Evolutionary conservation across 1,284 basidiomycete species (phyloP), one percentile per base, ranked within the genome.

Genomic region (Cronartium ribicola): DNA sequence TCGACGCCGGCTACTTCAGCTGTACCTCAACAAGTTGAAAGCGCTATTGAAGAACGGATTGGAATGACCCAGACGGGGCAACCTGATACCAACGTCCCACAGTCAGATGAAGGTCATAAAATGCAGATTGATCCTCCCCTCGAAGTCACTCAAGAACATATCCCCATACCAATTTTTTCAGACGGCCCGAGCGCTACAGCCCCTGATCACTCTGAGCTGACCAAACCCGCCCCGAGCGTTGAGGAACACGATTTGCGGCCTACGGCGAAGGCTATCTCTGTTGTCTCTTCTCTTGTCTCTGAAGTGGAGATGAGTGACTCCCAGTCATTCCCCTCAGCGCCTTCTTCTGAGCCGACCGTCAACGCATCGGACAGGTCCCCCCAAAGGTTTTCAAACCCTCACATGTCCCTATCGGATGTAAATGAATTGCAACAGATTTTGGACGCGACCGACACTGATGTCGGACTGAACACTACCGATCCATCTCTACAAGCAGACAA

Each of bases 361-460:
- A 57, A 57, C 20, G 5, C 55, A 4, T 29, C 55, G 20, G 20
- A 57, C 20, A 10, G 20, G 36, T 22, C 4, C 14, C 8, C 10
- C 20, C 55, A 57, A 57, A 57, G 20, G 7, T 29, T 57, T 57
- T 57, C 55, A 2, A 57, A 57, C 36, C 20, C 36, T 20, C 20
- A 22, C 6, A 57, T 57, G 55, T 57, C 55, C 20, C 20, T 22
- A 22, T 57, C 55, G 20, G 55, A 57, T 57, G 55, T 57, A 13
- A 57, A 7, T 57, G 55, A 7, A 57, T 57, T 57, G 14, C 55
- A 20, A 57, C n/a, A 57, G 17, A 57, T 57, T 29, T 57, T 57
- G 20, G 55, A 57, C 36, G 20, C 20, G 20, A 29, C 55, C 36
- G 55, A 29, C 3, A 22, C 55, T 57, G 55, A 57, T 57, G 36